Evolutionary conservation across 805 yeast species (phyloP).

Genomic region (Saturnispora galanensis): DNA sequence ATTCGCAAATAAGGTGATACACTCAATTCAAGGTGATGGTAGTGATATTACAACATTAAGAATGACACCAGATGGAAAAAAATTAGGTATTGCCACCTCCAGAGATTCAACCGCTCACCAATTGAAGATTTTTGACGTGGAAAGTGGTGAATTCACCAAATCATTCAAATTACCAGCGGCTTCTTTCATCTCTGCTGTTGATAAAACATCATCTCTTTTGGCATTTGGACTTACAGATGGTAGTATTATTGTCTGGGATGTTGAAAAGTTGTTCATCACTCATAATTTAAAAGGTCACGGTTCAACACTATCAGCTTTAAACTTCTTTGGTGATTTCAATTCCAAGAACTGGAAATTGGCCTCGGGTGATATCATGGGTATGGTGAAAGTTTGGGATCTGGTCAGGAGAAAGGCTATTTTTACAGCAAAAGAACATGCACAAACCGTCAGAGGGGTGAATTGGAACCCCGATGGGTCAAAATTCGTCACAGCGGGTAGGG

Average conservation of each 20-base stretch:
- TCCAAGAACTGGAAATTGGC: constrained; percentile 68
- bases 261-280: constrained; percentile 78
- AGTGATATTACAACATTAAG: constrained; percentile 66
- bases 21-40: constrained; percentile 74
- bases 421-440: constrained; percentile 59
- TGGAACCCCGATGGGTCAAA: constrained; percentile 43
- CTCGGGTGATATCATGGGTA: constrained; percentile 55
- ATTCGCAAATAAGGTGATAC: constrained; percentile 44
- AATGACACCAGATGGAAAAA: constrained; percentile 65
- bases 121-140: constrained; percentile 53
- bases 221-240: constrained; percentile 98
- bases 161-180: constrained; percentile 65
- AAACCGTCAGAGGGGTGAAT: constrained; percentile 80
- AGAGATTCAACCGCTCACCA: constrained; percentile 45
- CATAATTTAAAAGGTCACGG: constrained; percentile 93
- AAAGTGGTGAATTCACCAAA: constrained; percentile 33
- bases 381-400: constrained; percentile 49
- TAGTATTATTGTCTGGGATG: constrained; percentile 81
- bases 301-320: constrained; percentile 67
- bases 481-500: constrained; percentile 83
- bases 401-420: constrained; percentile 63
- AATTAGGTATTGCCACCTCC: constrained; percentile 67
- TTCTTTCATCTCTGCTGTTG: constrained; percentile 66
- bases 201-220: constrained; percentile 71
- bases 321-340: constrained; percentile 64